A percentile compares a stretch with the other conserved stretches of the same genome.
These are phyloP conservation scores for Nelumbo lutea DNA, from an alignment of 164 flowering plant genomes.

Conservation along the genomic window DNA sequence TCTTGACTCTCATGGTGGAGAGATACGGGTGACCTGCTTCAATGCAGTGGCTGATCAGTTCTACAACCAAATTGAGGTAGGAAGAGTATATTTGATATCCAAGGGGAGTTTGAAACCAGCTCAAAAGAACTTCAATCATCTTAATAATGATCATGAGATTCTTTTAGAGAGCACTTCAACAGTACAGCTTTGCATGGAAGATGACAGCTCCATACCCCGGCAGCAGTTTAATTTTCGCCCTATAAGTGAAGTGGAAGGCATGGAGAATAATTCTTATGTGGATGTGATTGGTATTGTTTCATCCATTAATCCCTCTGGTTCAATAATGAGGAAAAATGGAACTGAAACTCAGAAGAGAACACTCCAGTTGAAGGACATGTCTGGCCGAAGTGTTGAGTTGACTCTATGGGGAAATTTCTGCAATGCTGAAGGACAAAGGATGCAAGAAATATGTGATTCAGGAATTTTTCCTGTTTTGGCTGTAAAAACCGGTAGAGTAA, in stretches of 20 bases:
- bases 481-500: constrained; percentile 75
- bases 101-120: constrained; percentile 78
- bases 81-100: constrained; percentile 77
- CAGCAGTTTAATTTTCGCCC: constrained; percentile 79
- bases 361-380: constrained; percentile 87
- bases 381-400: constrained; percentile 88
- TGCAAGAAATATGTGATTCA: constrained; percentile 73
- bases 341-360: constrained; percentile 71
- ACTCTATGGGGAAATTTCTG: constrained; percentile 93
- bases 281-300: constrained; percentile 88
- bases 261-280: constrained; percentile 58
- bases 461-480: constrained; percentile 85
- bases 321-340: constrained; percentile 85
- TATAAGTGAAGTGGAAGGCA: constrained; percentile 68
- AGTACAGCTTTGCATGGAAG: constrained; percentile 69
- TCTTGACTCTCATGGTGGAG: constrained; percentile 92
- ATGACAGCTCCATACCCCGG: constrained; percentile 65
- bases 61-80: constrained; percentile 67
- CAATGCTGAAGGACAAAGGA: constrained; percentile 75
- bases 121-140: constrained; percentile 74
- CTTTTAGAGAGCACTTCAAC: constrained; percentile 54
- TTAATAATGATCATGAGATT: constrained; percentile 73
- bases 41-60: constrained; percentile 90
- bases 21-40: constrained; percentile 90
- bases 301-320: constrained; percentile 55